Evolutionary conservation across 441 rosid genomes (phyloP).

Genomic region (Jatropha multifida): DNA sequence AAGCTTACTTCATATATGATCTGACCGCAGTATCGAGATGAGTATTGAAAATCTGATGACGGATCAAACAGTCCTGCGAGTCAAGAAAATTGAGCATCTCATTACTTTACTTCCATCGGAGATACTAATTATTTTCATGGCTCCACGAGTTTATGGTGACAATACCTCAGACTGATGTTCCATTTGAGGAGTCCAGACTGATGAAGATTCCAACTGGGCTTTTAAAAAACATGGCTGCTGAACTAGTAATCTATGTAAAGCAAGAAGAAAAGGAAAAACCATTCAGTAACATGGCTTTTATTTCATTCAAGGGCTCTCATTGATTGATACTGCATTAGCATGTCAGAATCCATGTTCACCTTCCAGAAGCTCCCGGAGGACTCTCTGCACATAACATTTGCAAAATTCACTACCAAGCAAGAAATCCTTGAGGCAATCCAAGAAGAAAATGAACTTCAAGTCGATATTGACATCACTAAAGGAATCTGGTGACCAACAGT

Average conservation of each 20-base stretch:
- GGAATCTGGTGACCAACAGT: not conserved
- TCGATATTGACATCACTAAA: not conserved
- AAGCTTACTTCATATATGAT: not conserved
- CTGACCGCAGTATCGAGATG: not conserved
- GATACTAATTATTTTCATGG: not conserved
- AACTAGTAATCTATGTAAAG: not conserved
- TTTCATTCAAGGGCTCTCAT: not conserved
- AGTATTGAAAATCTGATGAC: not conserved
- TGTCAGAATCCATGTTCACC: not conserved
- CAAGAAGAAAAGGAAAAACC: not conserved
- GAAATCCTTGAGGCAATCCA: not conserved
- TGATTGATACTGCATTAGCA: not conserved
- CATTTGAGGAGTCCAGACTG: not conserved
- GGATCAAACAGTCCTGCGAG: not conserved
- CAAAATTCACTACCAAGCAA: slow-evolving; percentile 1
- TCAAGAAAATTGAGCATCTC: not conserved
- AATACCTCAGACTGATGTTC: not conserved
- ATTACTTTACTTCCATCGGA: not conserved
- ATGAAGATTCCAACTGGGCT: slow-evolving; percentile 4
- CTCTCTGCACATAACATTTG: not conserved
- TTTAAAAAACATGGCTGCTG: not conserved
- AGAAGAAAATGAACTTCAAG: not conserved
- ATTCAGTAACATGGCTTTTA: not conserved
- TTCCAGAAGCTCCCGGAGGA: not conserved
- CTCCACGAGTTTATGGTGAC: not conserved